Conservation (phyloP, 208 protist genomes). For the Blechomonas ayalai region DNA sequence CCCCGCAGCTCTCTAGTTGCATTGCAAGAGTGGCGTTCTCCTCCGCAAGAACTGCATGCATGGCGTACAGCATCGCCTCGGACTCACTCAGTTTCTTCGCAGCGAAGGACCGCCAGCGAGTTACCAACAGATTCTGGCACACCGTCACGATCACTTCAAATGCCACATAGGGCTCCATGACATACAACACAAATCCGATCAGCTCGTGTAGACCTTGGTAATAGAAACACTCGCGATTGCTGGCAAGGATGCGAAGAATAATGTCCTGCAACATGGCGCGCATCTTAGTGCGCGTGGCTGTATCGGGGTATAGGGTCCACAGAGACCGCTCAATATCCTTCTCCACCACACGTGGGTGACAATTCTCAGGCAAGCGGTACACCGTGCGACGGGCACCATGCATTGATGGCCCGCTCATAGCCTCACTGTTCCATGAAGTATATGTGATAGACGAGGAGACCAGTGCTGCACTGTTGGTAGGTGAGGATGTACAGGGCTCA, state of each 20-base stretch:
- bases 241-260: constrained; percentile 44
- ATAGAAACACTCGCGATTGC: constrained; percentile 57
- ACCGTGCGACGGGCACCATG: constrained; percentile 4
- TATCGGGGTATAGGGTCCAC: constrained; percentile 64
- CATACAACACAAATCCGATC: constrained; percentile 76
- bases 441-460: background rate
- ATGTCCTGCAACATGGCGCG: constrained; percentile 39
- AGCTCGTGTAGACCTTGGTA: constrained; percentile 86
- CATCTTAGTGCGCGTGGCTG: constrained; percentile 26
- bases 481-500: background rate
- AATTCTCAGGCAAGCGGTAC: constrained; percentile 55
- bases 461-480: background rate
- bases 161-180: constrained; percentile 24
- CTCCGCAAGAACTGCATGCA: constrained; percentile 58
- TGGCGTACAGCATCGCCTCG: constrained; percentile 70
- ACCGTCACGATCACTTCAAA: constrained; percentile 42
- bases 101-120: constrained; percentile 55
- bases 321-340: constrained; percentile 73
- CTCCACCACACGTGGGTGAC: constrained; percentile 65
- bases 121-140: constrained; percentile 47
- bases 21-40: constrained; percentile 48
- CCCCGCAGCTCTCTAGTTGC: constrained; percentile 50
- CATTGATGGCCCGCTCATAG: constrained; percentile 1
- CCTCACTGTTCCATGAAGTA: constrained; percentile 2
- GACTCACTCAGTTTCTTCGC: constrained; percentile 36